Evolutionary conservation across 768 basidiomycete species (phyloP).

Genomic region (Tulasnella sp.): DNA sequence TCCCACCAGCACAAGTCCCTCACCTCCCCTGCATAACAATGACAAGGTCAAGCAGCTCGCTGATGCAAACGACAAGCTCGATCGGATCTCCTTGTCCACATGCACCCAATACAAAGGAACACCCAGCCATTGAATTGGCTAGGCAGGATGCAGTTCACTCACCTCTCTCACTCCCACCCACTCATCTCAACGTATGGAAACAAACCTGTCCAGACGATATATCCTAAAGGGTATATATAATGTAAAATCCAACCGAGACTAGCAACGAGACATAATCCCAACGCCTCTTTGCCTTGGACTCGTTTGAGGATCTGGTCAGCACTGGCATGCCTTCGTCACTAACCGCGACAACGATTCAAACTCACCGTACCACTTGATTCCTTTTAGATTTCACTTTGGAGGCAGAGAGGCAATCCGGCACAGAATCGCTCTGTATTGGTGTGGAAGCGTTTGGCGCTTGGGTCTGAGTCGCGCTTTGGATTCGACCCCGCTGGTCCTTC

Average conservation of each 20-base stretch:
- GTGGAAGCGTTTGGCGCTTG: background rate
- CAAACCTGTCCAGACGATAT: no score
- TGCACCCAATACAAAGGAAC: no score
- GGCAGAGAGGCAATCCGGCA: background rate
- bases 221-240: background rate
- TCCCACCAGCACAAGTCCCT: no score
- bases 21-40: no score
- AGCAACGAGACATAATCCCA: background rate
- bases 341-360: background rate
- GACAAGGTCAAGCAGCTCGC: no score
- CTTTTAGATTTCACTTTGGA: background rate
- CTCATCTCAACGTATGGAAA: no score
- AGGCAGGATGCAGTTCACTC: no score
- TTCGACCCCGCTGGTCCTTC: background rate
- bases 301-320: background rate
- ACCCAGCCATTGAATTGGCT: no score
- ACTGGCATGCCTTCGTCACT: background rate
- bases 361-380: background rate
- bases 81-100: no score
- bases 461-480: background rate
- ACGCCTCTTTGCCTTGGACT: background rate
- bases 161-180: no score
- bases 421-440: background rate
- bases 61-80: no score
- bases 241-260: background rate